Percentiles rank a stretch among this genome's conserved stretches.
These are phyloP conservation scores for Speleostelium caveatum DNA, from an alignment of 78 protist species.

Conservation along the genomic window DNA sequence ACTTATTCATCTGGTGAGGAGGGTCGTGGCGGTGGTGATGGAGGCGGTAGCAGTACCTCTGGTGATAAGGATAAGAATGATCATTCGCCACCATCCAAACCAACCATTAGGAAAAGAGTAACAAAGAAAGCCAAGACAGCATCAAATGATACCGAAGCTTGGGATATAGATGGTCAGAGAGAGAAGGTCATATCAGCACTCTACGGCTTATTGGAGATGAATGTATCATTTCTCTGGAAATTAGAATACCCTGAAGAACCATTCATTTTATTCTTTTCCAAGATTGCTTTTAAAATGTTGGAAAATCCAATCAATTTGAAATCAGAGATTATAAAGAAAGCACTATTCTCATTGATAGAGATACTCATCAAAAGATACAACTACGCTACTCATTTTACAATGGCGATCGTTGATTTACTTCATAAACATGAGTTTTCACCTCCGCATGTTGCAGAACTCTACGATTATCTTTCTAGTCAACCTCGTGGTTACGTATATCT, in stretches of 20 bases:
- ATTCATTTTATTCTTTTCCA: conserved; percentile 11
- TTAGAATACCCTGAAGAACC: conserved; percentile 38
- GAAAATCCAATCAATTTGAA: conserved; percentile 18
- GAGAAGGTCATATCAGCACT: neutral
- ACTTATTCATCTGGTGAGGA: no score
- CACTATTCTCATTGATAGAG: neutral
- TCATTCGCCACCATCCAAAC: neutral
- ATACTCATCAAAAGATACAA: conserved; percentile 5
- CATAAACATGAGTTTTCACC: neutral
- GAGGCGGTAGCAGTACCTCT: no score
- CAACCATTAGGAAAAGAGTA: neutral
- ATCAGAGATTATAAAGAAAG: conserved; percentile 7
- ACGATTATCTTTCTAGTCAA: conserved; percentile 8
- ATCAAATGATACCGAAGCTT: neutral
- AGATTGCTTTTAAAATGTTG: conserved; percentile 5
- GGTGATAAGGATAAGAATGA: no score
- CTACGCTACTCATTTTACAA: neutral
- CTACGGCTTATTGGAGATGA: neutral
- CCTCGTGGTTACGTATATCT: neutral
- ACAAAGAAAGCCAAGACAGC: no score
- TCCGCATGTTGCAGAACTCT: neutral
- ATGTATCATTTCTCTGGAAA: conserved; percentile 31
- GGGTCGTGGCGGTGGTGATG: no score
- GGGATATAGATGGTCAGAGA: neutral
- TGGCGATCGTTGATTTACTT: neutral